Conservation (phyloP, 139 green algal species). For the Dunaliella primolecta region DNA sequence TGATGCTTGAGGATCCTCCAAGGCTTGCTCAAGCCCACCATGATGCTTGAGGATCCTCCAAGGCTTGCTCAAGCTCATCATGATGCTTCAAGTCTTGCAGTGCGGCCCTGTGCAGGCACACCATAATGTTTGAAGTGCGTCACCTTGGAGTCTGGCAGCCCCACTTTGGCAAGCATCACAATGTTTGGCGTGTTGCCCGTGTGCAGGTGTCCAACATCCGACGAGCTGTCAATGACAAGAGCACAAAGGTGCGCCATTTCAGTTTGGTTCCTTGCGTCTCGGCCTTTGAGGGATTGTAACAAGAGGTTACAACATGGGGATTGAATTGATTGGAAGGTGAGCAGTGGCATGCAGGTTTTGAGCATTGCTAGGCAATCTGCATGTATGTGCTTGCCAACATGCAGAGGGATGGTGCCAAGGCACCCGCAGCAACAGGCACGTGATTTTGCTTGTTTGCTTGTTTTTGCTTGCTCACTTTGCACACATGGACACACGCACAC, state of each 20-base stretch:
- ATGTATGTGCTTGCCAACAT: no score
- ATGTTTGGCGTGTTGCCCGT: neutral
- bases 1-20: neutral
- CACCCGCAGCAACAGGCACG: no score
- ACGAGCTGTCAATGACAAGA: slow-evolving; percentile 2
- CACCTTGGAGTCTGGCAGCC: no score
- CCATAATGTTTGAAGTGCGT: neutral
- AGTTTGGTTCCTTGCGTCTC: no score
- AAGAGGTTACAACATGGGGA: no score
- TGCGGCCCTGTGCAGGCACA: neutral
- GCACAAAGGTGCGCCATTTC: neutral
- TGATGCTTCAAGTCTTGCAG: neutral
- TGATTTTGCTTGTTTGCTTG: no score
- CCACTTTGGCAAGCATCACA: neutral
- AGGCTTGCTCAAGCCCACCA: neutral
- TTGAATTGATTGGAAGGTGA: no score
- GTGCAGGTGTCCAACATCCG: neutral
- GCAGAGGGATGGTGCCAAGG: no score
- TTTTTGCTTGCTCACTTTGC: no score
- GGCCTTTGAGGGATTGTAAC: no score
- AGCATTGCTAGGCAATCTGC: no score
- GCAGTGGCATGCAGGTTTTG: no score
- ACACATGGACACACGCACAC: neutral
- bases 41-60: neutral
- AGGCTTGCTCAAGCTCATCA: neutral